Percentiles rank a stretch among this genome's conserved stretches.
Conservation (phyloP, 2,329 filamentous ascomycete genomes). For the Hortaea sp. region DNA sequence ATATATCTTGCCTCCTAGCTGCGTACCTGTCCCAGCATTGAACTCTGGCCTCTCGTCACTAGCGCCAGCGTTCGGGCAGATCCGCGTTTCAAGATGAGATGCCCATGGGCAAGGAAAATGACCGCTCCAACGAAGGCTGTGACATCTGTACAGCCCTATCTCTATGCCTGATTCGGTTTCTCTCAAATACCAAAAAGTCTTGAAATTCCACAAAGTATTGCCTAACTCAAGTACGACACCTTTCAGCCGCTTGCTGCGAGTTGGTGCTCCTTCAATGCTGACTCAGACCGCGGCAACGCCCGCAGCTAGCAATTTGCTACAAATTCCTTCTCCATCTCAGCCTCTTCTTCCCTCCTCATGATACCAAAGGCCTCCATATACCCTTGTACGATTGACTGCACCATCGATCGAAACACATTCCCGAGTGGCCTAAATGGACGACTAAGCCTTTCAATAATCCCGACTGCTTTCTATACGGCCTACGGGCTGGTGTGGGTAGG, state of each 20-base stretch:
- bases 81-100: not conserved
- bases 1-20: not conserved
- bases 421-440: slow-evolving; percentile 8
- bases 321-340: not conserved
- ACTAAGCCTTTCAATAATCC: slow-evolving; percentile 7
- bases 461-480: not conserved
- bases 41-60: not conserved
- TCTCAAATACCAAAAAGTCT: no score
- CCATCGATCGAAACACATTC: slow-evolving; percentile 7
- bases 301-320: not conserved
- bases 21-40: not conserved
- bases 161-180: no score
- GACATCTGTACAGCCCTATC: no score
- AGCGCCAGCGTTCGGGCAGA: slow-evolving; percentile 1
- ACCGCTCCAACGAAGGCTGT: no score
- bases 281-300: not conserved
- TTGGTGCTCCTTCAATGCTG: no score
- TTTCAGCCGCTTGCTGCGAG: no score
- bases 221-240: no score
- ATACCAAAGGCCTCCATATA: slow-evolving; percentile 8
- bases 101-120: not conserved
- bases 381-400: slow-evolving; percentile 6
- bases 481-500: not conserved
- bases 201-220: no score
- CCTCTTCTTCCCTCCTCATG: not conserved